Conservation (phyloP, 2,329 filamentous ascomycete genomes). For the Penicillium sp. region DNA sequence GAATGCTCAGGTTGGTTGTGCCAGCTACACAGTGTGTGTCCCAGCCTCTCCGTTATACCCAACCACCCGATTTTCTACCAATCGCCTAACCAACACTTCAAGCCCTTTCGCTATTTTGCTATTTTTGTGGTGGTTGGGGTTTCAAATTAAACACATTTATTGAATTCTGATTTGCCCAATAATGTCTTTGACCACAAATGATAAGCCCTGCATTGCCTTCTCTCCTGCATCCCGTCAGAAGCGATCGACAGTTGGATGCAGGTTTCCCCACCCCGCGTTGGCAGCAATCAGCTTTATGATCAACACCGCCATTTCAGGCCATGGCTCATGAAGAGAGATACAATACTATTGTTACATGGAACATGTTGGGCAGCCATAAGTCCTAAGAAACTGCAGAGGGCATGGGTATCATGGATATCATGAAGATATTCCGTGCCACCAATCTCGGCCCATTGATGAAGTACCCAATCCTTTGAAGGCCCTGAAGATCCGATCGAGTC, state of each 20-base stretch:
- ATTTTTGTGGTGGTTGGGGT: slow-evolving; percentile 19
- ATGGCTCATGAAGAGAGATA: neutral
- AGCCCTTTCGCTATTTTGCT: neutral
- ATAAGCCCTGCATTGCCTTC: neutral
- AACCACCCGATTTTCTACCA: slow-evolving; percentile 38
- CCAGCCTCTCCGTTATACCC: slow-evolving; percentile 37
- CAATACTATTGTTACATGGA: neutral
- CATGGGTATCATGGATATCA: neutral
- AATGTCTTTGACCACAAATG: neutral
- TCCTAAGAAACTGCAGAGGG: neutral
- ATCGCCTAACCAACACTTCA: slow-evolving; percentile 4
- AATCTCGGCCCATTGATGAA: slow-evolving; percentile 10
- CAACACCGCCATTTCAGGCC: slow-evolving; percentile 8
- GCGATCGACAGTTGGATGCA: slow-evolving; percentile 1
- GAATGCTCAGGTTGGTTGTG: slow-evolving; percentile 13
- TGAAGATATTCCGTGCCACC: neutral
- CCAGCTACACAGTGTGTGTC: slow-evolving; percentile 18
- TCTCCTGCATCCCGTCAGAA: neutral
- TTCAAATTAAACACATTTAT: slow-evolving; percentile 10
- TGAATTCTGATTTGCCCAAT: neutral
- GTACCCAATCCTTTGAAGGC: slow-evolving; percentile 8
- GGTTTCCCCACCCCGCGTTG: slow-evolving; percentile 14
- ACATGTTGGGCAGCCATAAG: neutral
- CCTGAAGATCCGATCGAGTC: slow-evolving; percentile 4
- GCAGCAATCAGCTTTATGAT: slow-evolving; percentile 11